Percentiles rank a stretch among this genome's conserved stretches.
phyloP scores from a whole-genome alignment of 495 filamentous ascomycete genomes.

The Bryoglossum gracile region DNA sequence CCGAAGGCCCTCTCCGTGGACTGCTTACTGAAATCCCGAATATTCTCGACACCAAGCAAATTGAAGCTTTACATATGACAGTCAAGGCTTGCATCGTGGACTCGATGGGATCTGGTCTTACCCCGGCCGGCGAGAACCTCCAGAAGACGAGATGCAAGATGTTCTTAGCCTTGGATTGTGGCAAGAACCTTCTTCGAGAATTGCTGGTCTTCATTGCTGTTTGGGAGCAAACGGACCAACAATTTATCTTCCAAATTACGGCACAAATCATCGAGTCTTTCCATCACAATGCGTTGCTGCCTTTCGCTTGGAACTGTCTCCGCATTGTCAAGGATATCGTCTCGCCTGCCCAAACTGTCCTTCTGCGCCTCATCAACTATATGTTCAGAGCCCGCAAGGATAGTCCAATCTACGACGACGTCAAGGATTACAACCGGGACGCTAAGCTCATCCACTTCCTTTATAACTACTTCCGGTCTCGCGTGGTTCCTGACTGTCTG shows the following conservation, averaged over 20 bases:
- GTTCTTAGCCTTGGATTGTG: constrained; percentile 76
- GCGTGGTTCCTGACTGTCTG: constrained; percentile 85
- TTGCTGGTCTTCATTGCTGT: constrained; percentile 93
- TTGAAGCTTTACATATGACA: constrained; percentile 91
- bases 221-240: constrained; percentile 87
- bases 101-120: constrained; percentile 48
- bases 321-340: constrained; percentile 92
- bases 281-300: constrained; percentile 77
- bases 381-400: constrained; percentile 69
- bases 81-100: constrained; percentile 83
- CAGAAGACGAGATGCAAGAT: constrained; percentile 83
- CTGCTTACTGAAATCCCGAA: constrained; percentile 90
- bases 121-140: constrained; percentile 58
- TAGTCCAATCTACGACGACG: constrained; percentile 45
- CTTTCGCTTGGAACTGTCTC: constrained; percentile 83
- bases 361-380: constrained; percentile 80
- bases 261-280: constrained; percentile 92
- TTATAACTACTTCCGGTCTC: constrained; percentile 83
- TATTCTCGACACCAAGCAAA: constrained; percentile 85
- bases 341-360: constrained; percentile 84
- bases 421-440: constrained; percentile 40
- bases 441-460: constrained; percentile 73
- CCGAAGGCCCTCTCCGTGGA: constrained; percentile 78
- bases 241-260: constrained; percentile 91
- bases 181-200: constrained; percentile 79